phyloP scores from a whole-genome alignment of 1,139 yeast species.

The Pichia sp. region DNA sequence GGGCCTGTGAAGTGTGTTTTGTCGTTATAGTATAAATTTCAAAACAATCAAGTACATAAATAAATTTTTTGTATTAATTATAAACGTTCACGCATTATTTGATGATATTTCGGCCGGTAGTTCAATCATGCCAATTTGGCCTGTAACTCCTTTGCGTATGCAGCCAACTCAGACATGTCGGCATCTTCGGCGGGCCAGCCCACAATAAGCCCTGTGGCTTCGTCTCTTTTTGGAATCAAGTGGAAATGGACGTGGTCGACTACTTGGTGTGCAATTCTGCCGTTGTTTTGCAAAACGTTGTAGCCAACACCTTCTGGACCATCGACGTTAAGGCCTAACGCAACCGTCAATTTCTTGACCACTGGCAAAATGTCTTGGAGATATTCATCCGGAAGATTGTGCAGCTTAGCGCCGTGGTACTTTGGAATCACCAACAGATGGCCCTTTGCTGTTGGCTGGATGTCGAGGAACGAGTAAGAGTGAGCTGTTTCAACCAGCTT shows the following conservation, averaged over 20 bases:
- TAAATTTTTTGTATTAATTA: not conserved
- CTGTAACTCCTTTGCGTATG: conserved; percentile 57
- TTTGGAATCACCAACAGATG: conserved; percentile 89
- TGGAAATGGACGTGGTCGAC: conserved; percentile 97
- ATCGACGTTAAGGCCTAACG: conserved; percentile 57
- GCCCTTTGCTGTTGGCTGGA: conserved; percentile 85
- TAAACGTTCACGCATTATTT: not conserved
- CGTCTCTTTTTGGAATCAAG: conserved; percentile 80
- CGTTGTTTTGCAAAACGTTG: conserved; percentile 88
- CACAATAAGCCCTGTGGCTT: conserved; percentile 67
- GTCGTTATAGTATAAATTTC: not conserved
- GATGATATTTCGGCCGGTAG: no score
- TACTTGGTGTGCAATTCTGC: conserved; percentile 86
- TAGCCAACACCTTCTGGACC: conserved; percentile 74
- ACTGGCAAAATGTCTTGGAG: conserved; percentile 80
- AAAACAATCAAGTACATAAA: not conserved
- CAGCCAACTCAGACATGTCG: conserved; percentile 64
- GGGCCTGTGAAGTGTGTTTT: conserved; percentile 29
- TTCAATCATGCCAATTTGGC: conserved; percentile 40
- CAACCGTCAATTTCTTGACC: conserved; percentile 77
- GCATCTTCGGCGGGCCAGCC: conserved; percentile 92
- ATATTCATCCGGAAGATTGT: conserved; percentile 87
- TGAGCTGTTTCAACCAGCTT: conserved; percentile 79
- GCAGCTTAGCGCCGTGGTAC: conserved; percentile 86
- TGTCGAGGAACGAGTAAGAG: conserved; percentile 82